These are phyloP conservation scores for Vitis riparia DNA, from an alignment of 164 flowering plant genomes.

Conservation along the genomic window DNA sequence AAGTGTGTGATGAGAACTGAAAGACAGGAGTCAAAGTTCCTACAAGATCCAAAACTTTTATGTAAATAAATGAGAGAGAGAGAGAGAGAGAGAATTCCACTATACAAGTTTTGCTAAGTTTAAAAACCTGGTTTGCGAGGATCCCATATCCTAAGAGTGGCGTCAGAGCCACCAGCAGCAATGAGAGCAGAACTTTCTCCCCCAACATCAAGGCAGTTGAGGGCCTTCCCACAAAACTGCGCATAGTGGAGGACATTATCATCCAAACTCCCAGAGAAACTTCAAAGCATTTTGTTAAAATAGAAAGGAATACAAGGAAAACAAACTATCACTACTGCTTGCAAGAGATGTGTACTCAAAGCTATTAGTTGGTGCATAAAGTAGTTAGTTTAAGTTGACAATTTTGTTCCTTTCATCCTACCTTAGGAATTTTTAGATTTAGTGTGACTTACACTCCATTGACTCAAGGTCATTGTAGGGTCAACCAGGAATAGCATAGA, in stretches of 20 bases:
- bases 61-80: neutral
- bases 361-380: too few relatives aligned
- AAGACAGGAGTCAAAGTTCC: conserved; percentile 80
- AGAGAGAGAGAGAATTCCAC: neutral
- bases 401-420: too few relatives aligned
- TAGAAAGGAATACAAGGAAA: neutral
- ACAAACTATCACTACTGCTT: neutral
- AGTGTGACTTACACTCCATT: too few relatives aligned
- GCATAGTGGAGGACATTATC: neutral
- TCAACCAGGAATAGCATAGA: too few relatives aligned
- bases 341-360: neutral
- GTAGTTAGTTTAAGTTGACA: too few relatives aligned
- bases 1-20: conserved; percentile 79
- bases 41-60: conserved; percentile 18
- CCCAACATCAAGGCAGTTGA: conserved; percentile 82
- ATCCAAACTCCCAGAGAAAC: neutral
- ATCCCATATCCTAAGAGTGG: conserved; percentile 91
- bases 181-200: conserved; percentile 86
- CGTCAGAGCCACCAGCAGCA: conserved; percentile 92
- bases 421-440: too few relatives aligned
- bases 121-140: conserved; percentile 89
- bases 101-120: neutral
- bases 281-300: neutral
- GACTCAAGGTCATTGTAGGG: too few relatives aligned
- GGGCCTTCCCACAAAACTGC: conserved; percentile 76